These are phyloP conservation scores for Brasenia schreberi DNA, from an alignment of 164 flowering plant genomes.

Conservation along the genomic window DNA sequence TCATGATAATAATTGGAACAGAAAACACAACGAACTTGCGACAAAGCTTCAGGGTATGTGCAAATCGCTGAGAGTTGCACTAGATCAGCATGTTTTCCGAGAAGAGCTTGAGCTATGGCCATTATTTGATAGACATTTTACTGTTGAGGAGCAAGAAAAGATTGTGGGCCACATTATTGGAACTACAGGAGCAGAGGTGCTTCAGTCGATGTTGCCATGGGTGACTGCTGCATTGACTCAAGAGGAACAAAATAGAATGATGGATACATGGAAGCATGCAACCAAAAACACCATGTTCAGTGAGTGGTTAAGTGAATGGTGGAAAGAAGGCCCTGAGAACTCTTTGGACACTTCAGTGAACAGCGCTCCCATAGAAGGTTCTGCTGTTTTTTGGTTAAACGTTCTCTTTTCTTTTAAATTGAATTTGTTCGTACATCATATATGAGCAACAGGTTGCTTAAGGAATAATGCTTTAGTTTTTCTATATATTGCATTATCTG, in stretches of 20 bases:
- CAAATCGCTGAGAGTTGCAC: constrained; percentile 79
- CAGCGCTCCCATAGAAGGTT: constrained; percentile 43
- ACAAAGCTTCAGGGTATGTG: constrained; percentile 94
- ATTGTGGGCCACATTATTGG: constrained; percentile 93
- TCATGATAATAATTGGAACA: constrained; percentile 1
- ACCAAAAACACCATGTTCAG: constrained; percentile 93
- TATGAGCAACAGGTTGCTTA: neutral
- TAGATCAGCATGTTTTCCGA: constrained; percentile 74
- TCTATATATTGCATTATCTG: neutral
- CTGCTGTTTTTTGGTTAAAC: neutral
- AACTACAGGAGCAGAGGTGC: constrained; percentile 93
- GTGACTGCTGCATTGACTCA: constrained; percentile 81
- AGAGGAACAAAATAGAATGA: constrained; percentile 91
- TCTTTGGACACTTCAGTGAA: constrained; percentile 25
- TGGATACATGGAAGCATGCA: constrained; percentile 92
- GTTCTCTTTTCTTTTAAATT: neutral
- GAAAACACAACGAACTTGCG: constrained; percentile 53
- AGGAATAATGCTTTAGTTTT: neutral
- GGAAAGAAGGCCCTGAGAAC: constrained; percentile 48
- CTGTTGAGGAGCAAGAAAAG: constrained; percentile 93
- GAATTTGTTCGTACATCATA: neutral
- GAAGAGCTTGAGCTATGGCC: constrained; percentile 98
- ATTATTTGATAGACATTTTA: constrained; percentile 70
- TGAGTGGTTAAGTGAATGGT: constrained; percentile 98
- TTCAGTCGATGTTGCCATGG: constrained; percentile 97